Percentiles rank a stretch among this genome's conserved stretches.
Conservation (phyloP, 2,329 filamentous ascomycete species). For the Corinectria fuckeliana region DNA sequence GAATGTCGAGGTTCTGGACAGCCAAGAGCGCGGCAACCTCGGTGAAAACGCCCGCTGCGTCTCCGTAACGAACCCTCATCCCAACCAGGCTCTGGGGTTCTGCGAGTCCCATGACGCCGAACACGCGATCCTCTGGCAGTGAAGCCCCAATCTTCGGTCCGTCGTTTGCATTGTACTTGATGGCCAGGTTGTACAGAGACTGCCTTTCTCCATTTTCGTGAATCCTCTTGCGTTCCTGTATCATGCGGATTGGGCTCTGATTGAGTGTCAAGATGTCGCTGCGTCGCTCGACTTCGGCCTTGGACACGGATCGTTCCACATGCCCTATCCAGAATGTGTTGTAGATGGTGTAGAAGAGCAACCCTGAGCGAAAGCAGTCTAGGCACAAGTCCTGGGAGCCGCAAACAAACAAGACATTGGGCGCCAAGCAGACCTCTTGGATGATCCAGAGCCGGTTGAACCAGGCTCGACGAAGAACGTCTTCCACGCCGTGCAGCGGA, state of each 20-base stretch:
- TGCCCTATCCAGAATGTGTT: slow-evolving; percentile 39
- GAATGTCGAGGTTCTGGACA: slow-evolving; percentile 33
- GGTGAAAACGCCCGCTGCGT: slow-evolving; percentile 21
- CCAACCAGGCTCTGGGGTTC: neutral
- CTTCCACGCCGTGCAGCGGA: slow-evolving; percentile 36
- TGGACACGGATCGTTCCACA: slow-evolving; percentile 8
- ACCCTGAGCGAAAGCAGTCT: slow-evolving; percentile 34
- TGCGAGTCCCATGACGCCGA: slow-evolving; percentile 41
- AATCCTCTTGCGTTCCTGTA: slow-evolving; percentile 41
- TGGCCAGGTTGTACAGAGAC: slow-evolving; percentile 36
- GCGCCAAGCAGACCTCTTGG: slow-evolving; percentile 42
- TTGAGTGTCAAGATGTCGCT: slow-evolving; percentile 31
- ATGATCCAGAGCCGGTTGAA: slow-evolving; percentile 45
- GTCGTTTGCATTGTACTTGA: slow-evolving; percentile 41
- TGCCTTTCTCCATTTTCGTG: slow-evolving; percentile 26
- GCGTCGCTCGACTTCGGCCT: slow-evolving; percentile 24
- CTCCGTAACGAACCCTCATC: slow-evolving; percentile 20
- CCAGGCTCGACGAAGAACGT: slow-evolving; percentile 40
- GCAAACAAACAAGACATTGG: slow-evolving; percentile 35
- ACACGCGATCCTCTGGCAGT: slow-evolving; percentile 41
- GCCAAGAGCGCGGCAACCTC: slow-evolving; percentile 33
- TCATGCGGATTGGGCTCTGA: slow-evolving; percentile 32
- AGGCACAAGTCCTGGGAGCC: slow-evolving; percentile 35
- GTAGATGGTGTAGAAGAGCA: slow-evolving; percentile 41
- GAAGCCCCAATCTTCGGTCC: slow-evolving; percentile 35